These are phyloP conservation scores for Aspergillus novofumigatus DNA, from an alignment of 2,329 filamentous ascomycete species.

Conservation along the genomic window DNA sequence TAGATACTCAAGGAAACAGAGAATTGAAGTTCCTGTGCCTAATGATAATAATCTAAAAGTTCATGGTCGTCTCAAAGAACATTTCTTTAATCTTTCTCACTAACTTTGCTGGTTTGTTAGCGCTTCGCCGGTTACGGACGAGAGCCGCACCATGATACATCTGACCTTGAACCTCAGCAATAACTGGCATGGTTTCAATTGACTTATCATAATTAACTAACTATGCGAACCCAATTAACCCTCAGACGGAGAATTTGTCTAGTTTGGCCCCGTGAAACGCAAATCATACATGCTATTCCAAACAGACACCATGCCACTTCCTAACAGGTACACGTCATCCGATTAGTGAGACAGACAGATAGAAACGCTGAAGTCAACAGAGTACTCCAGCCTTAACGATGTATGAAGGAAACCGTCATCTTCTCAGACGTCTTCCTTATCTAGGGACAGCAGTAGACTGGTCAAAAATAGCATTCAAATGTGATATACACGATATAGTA, in stretches of 20 bases:
- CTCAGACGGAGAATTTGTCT: neutral
- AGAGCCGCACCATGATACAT: constrained; percentile 1
- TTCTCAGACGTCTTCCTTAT: neutral
- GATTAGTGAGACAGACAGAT: neutral
- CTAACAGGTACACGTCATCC: neutral
- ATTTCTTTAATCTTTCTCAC: neutral
- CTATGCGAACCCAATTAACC: neutral
- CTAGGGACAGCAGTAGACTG: constrained; percentile 1
- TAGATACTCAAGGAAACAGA: neutral
- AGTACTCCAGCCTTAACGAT: neutral
- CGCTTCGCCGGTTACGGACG: constrained; percentile 10
- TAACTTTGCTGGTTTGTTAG: neutral
- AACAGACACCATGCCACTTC: neutral
- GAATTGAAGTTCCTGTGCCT: neutral
- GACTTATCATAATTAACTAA: neutral
- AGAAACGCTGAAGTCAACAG: neutral
- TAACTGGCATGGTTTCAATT: neutral
- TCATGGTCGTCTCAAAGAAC: neutral
- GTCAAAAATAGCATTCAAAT: constrained; percentile 33
- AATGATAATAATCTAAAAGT: neutral
- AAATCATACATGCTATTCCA: neutral
- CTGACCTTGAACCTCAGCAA: neutral
- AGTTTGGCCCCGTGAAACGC: neutral
- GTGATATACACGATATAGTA: constrained; percentile 43
- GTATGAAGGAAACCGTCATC: neutral